Conservation (phyloP, 2,329 filamentous ascomycete genomes). For the Ploettnerulaceae sp. region DNA sequence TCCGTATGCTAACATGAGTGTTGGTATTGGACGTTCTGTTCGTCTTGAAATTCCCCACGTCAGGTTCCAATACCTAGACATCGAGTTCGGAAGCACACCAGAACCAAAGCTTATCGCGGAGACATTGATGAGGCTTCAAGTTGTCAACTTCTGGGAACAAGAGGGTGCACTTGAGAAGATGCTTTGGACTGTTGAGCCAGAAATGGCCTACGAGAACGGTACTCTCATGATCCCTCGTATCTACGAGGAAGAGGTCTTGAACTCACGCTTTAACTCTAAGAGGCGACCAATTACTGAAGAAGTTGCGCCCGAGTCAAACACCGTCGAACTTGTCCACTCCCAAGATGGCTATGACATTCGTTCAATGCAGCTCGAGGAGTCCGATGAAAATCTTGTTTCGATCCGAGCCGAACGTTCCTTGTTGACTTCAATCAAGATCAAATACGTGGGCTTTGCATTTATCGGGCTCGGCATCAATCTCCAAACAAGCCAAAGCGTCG, state of each 20-base stretch:
- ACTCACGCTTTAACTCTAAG: conserved; percentile 15
- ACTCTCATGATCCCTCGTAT: conserved; percentile 15
- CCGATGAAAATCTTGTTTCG: not conserved
- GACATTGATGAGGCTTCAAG: conserved; percentile 13
- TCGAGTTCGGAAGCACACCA: not conserved
- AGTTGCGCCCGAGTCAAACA: not conserved
- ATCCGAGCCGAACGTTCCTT: not conserved
- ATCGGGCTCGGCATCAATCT: not conserved
- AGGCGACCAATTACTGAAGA: conserved; percentile 10
- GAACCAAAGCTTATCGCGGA: conserved; percentile 10
- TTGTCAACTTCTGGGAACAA: not conserved
- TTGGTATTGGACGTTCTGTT: conserved; percentile 16
- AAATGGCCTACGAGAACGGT: conserved; percentile 16
- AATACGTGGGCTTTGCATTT: not conserved
- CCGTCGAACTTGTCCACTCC: not conserved
- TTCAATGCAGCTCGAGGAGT: not conserved
- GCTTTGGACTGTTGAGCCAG: conserved; percentile 21
- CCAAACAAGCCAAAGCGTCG: not conserved
- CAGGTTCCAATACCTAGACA: conserved; percentile 17
- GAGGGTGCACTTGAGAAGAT: not conserved
- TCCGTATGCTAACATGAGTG: conserved; percentile 16
- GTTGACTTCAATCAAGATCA: not conserved
- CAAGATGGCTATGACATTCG: not conserved
- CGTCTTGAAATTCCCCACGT: conserved; percentile 17
- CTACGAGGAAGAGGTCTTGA: not conserved